These are phyloP conservation scores for Candida pini DNA, from an alignment of 805 yeast genomes.

Conservation along the genomic window DNA sequence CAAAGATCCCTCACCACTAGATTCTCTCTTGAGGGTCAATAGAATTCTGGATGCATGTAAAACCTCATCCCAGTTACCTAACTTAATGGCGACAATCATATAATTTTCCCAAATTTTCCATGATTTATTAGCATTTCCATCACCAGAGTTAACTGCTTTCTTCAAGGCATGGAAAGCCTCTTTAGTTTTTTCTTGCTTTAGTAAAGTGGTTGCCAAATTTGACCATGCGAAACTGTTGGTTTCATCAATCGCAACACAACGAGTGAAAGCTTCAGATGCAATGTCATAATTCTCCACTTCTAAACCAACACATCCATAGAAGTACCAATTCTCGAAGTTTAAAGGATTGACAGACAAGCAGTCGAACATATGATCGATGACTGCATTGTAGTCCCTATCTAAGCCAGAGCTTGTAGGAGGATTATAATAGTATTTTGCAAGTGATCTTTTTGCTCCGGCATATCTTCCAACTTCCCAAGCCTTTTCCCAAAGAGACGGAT, in stretches of 20 bases:
- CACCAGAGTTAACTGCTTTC: slow-evolving; percentile 67
- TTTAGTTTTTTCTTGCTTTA: slow-evolving; percentile 54
- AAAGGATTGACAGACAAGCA: slow-evolving; percentile 70
- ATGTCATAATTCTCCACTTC: slow-evolving; percentile 64
- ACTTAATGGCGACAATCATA: slow-evolving; percentile 70
- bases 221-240: slow-evolving; percentile 84
- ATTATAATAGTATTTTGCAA: slow-evolving; percentile 64
- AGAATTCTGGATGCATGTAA: slow-evolving; percentile 66
- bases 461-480: slow-evolving; percentile 87
- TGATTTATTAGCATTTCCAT: slow-evolving; percentile 52
- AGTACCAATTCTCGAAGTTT: slow-evolving; percentile 78
- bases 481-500: slow-evolving; percentile 71
- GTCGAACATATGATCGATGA: slow-evolving; percentile 67
- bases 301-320: slow-evolving; percentile 86
- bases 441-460: slow-evolving; percentile 78
- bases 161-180: slow-evolving; percentile 85
- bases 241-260: slow-evolving; percentile 84
- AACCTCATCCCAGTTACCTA: slow-evolving; percentile 87
- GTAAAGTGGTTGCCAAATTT: slow-evolving; percentile 76
- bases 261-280: slow-evolving; percentile 87
- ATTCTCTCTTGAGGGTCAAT: slow-evolving; percentile 49
- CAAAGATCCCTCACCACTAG: slow-evolving; percentile 56
- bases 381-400: slow-evolving; percentile 42
- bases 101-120: slow-evolving; percentile 93
- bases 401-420: slow-evolving; percentile 56